Conservation (phyloP, 768 basidiomycete species). For the Phylloporus sp. region DNA sequence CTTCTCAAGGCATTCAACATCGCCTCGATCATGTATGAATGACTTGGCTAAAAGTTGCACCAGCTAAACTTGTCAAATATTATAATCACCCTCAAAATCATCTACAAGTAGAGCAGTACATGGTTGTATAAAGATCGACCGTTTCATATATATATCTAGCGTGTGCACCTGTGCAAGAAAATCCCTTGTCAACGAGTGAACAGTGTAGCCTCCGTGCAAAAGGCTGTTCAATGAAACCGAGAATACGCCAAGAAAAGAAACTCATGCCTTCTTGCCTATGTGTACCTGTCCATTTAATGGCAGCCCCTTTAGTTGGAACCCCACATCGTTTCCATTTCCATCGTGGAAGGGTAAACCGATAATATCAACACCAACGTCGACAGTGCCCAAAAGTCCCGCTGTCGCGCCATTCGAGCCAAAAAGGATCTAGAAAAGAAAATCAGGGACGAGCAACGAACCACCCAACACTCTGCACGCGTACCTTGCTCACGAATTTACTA, state of each 20-base stretch:
- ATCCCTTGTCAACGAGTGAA: conserved; percentile 4
- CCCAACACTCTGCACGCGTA: conserved; percentile 21
- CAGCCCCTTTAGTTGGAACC: conserved; percentile 57
- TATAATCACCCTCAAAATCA: background rate
- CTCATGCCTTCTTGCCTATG: conserved; percentile 52
- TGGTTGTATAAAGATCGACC: conserved; percentile 5
- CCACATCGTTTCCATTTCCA: conserved; percentile 33
- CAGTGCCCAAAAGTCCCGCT: conserved; percentile 64
- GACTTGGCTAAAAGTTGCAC: too few species aligned
- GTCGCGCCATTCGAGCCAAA: conserved; percentile 61
- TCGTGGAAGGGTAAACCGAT: conserved; percentile 55
- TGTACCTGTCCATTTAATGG: conserved; percentile 66
- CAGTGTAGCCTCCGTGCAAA: background rate
- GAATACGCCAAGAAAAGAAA: background rate
- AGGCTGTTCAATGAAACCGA: background rate
- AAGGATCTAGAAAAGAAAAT: conserved; percentile 47
- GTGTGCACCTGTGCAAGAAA: conserved; percentile 8
- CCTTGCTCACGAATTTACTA: conserved; percentile 74
- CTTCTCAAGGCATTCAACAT: too few species aligned
- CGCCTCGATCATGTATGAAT: too few species aligned
- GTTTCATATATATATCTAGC: conserved; percentile 5
- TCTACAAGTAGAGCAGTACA: conserved; percentile 21
- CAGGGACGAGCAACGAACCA: conserved; percentile 2
- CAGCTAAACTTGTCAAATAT: too few species aligned
- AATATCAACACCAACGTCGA: conserved; percentile 56